Percentiles rank a stretch among this genome's conserved stretches.
Conservation (phyloP, 2,329 filamentous ascomycete species). For the Aspergillus ruber region DNA sequence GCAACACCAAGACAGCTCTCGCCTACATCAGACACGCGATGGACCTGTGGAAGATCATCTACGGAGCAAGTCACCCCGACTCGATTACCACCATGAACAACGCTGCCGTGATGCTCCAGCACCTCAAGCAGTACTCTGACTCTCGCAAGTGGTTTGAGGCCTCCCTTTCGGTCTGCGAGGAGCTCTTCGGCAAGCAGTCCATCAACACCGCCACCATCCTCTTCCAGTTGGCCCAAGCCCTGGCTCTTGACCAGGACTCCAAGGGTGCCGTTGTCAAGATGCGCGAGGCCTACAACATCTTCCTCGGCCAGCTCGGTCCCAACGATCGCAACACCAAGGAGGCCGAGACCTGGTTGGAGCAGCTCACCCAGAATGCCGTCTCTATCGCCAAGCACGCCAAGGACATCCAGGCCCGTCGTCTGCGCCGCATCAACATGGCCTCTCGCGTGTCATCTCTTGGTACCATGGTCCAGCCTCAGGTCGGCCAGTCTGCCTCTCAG, state of each 20-base stretch:
- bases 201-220: slow-evolving; percentile 90
- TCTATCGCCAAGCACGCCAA: slow-evolving; percentile 91
- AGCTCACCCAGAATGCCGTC: slow-evolving; percentile 91
- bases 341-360: slow-evolving; percentile 91
- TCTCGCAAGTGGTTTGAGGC: slow-evolving; percentile 96
- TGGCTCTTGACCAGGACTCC: slow-evolving; percentile 91
- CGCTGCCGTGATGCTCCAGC: slow-evolving; percentile 95
- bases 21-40: slow-evolving; percentile 87
- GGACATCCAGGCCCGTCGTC: slow-evolving; percentile 68
- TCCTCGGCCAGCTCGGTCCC: slow-evolving; percentile 76
- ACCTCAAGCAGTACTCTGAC: slow-evolving; percentile 88
- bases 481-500: slow-evolving; percentile 53
- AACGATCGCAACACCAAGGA: slow-evolving; percentile 98
- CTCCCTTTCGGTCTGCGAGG: slow-evolving; percentile 80
- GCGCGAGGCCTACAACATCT: slow-evolving; percentile 95
- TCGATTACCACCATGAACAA: slow-evolving; percentile 99
- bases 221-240: slow-evolving; percentile 93
- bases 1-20: slow-evolving; percentile 83
- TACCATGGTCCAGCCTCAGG: slow-evolving; percentile 56
- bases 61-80: slow-evolving; percentile 87
- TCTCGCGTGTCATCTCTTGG: slow-evolving; percentile 50
- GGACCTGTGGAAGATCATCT: slow-evolving; percentile 94
- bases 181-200: slow-evolving; percentile 79
- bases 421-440: slow-evolving; percentile 65
- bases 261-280: slow-evolving; percentile 87